Evolutionary conservation across 345 rosid species (phyloP).

Genomic region (Mangifera indica): DNA sequence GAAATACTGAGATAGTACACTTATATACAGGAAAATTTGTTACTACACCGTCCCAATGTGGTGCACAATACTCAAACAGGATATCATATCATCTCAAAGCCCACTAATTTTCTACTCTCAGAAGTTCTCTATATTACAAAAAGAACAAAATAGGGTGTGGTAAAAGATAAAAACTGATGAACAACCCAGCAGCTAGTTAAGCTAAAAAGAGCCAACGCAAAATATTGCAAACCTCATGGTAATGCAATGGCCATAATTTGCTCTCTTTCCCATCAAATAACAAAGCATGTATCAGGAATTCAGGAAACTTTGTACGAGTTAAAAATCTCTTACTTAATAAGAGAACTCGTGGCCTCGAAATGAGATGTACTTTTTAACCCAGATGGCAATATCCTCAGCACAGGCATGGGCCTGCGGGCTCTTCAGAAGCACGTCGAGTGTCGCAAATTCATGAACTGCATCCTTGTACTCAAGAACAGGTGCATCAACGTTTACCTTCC

Average conservation of each 20-base stretch:
- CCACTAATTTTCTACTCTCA: conserved; percentile 24
- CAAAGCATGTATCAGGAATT: conserved; percentile 1
- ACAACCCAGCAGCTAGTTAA: conserved; percentile 11
- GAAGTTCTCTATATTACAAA: conserved; percentile 34
- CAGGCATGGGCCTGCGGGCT: conserved; percentile 92
- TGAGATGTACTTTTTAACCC: conserved; percentile 91
- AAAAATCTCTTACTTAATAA: conserved; percentile 37
- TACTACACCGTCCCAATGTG: conserved; percentile 20
- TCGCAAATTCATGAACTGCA: conserved; percentile 93
- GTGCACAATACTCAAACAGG: background rate
- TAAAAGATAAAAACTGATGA: conserved; percentile 11
- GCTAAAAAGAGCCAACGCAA: conserved; percentile 16
- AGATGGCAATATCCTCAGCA: conserved; percentile 84
- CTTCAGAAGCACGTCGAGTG: conserved; percentile 85
- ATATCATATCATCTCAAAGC: conserved; percentile 24
- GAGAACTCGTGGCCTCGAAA: conserved; percentile 88
- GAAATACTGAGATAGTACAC: conserved; percentile 8
- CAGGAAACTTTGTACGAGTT: background rate
- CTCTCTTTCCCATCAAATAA: background rate
- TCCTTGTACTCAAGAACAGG: conserved; percentile 93
- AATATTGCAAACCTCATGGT: conserved; percentile 2
- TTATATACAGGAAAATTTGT: conserved; percentile 21
- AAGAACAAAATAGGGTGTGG: conserved; percentile 21
- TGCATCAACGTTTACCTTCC: conserved; percentile 85
- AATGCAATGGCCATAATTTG: background rate